phyloP scores from a whole-genome alignment of 176 grass and related monocot genomes.

The Carex myosuroides region DNA sequence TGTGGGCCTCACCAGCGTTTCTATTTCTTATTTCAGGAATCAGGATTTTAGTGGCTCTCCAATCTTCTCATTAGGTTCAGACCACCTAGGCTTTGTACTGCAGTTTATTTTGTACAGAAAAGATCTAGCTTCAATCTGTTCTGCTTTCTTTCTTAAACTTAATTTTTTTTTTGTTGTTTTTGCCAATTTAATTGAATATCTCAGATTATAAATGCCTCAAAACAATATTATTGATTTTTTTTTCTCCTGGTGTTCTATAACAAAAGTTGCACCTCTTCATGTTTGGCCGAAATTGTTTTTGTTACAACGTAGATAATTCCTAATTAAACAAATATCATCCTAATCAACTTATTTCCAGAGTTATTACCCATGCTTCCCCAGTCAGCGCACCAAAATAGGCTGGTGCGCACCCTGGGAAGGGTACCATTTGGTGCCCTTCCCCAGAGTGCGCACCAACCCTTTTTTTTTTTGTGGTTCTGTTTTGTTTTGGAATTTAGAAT shows the following conservation, averaged over 20 bases:
- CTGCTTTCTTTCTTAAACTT: constrained; percentile 1
- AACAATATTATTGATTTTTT: background rate
- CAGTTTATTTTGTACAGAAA: constrained; percentile 23
- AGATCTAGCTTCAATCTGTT: background rate
- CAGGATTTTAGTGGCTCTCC: background rate
- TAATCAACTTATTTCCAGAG: too few relatives aligned
- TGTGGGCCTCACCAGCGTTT: background rate
- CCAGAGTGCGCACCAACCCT: too few relatives aligned
- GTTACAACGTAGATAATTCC: too few relatives aligned
- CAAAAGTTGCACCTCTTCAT: background rate
- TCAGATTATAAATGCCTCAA: constrained; percentile 4
- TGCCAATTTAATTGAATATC: constrained; percentile 6
- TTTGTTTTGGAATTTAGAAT: too few relatives aligned
- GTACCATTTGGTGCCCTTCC: too few relatives aligned
- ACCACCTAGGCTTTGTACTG: constrained; percentile 14
- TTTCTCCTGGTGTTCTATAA: background rate
- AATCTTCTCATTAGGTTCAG: constrained; percentile 7
- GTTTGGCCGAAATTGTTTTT: too few relatives aligned
- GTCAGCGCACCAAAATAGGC: too few relatives aligned
- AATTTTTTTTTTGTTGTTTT: background rate
- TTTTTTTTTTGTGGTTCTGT: too few relatives aligned
- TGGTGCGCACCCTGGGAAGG: too few relatives aligned
- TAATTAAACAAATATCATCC: too few relatives aligned
- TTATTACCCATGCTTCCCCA: too few relatives aligned
- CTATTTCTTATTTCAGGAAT: background rate